Conservation (phyloP, 768 basidiomycete genomes). For the Auricularia auricula-judae region DNA sequence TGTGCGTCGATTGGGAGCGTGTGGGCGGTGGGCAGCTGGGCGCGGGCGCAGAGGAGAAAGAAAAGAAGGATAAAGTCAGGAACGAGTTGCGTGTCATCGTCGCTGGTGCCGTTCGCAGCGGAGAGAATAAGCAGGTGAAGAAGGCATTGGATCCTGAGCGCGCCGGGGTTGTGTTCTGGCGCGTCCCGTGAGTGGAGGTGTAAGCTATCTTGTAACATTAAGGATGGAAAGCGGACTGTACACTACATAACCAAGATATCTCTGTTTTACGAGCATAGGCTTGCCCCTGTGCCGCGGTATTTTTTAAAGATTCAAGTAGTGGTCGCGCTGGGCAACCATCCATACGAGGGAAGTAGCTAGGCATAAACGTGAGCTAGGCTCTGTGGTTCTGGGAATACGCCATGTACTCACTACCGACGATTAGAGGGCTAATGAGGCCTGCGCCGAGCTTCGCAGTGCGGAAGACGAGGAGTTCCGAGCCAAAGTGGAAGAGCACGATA, state of each 20-base stretch:
- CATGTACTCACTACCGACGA: conserved; percentile 68
- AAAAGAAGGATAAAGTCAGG: conserved; percentile 29
- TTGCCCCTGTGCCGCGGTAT: too few species aligned
- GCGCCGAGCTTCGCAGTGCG: conserved; percentile 52
- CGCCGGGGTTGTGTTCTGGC: conserved; percentile 56
- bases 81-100: conserved; percentile 41
- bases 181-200: conserved; percentile 33
- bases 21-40: conserved; percentile 13
- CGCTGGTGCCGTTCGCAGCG: conserved; percentile 42
- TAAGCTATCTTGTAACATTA: too few species aligned
- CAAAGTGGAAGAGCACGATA: conserved; percentile 84
- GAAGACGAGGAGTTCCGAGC: conserved; percentile 76
- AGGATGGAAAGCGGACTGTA: too few species aligned
- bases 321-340: conserved; percentile 79
- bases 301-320: conserved; percentile 40
- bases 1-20: conserved; percentile 54
- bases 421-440: conserved; percentile 58
- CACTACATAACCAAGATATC: too few species aligned
- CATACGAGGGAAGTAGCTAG: conserved; percentile 61
- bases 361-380: too few species aligned
- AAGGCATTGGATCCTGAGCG: conserved; percentile 46
- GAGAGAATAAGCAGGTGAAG: conserved; percentile 38
- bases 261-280: too few species aligned
- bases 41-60: conserved; percentile 6
- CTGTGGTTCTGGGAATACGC: too few species aligned